Conservation (phyloP, 805 yeast genomes). For the Soucietia sequanensis region DNA sequence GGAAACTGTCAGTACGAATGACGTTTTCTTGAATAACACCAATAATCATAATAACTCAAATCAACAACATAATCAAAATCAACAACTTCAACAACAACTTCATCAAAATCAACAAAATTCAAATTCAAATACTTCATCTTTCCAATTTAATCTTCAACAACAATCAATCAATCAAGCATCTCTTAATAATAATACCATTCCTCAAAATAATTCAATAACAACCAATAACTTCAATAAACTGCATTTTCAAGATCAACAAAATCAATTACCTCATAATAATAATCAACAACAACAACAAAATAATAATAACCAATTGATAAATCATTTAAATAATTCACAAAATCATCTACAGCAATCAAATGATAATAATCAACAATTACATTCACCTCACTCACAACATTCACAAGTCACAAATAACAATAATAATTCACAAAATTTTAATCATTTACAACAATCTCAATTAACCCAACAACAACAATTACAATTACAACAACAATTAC, state of each 20-base stretch:
- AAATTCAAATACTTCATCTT: conserved; percentile 15
- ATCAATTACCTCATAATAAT: conserved; percentile 12
- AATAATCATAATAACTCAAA: conserved; percentile 18
- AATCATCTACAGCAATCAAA: not conserved
- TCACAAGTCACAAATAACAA: not conserved
- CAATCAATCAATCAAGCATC: conserved; percentile 18
- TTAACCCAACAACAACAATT: conserved; percentile 17
- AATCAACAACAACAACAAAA: conserved; percentile 16
- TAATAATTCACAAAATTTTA: conserved; percentile 10
- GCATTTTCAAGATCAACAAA: conserved; percentile 15
- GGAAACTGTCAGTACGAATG: conserved; percentile 91
- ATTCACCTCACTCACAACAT: conserved; percentile 3
- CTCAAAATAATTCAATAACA: conserved; percentile 6
- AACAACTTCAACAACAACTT: too few relatives aligned
- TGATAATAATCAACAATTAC: conserved; percentile 3
- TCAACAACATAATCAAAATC: conserved; percentile 2
- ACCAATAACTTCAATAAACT: conserved; percentile 6
- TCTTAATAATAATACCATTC: conserved; percentile 6
- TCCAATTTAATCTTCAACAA: conserved; percentile 24
- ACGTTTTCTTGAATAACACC: conserved; percentile 68
- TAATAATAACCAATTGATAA: too few relatives aligned
- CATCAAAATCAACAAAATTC: conserved; percentile 5
- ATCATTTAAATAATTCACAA: conserved; percentile 1
- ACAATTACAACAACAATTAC: conserved; percentile 15
- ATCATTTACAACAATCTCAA: conserved; percentile 17